A percentile compares a stretch with the other conserved stretches of the same genome.
Conservation (phyloP, 1,284 basidiomycete genomes). For the Cryptococcus depauperatus region DNA sequence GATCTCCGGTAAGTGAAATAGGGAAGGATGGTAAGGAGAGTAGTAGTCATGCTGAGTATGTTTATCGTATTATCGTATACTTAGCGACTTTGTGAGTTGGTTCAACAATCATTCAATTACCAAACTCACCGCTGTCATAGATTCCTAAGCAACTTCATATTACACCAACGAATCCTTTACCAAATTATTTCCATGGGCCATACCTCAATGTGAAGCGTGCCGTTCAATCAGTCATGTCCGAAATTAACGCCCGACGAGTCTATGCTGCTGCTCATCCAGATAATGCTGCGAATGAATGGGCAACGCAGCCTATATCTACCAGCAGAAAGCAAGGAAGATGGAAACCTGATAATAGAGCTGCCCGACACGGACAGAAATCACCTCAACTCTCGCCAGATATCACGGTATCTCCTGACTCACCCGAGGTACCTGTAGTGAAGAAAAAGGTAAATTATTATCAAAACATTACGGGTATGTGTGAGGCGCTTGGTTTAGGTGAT, state of each 20-base stretch:
- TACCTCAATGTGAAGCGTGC: conserved; percentile 44
- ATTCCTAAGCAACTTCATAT: conserved; percentile 44
- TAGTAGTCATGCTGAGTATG: too few relatives aligned
- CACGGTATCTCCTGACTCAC: background rate
- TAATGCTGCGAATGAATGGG: conserved; percentile 12
- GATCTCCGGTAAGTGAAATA: conserved; percentile 36
- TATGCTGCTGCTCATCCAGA: conserved; percentile 15
- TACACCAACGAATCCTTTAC: conserved; percentile 30
- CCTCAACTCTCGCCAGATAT: background rate
- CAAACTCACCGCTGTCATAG: conserved; percentile 9
- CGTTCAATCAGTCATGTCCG: conserved; percentile 38
- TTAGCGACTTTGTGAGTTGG: conserved; percentile 37
- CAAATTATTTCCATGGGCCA: conserved; percentile 36
- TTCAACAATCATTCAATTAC: background rate
- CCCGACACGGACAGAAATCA: background rate
- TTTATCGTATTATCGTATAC: background rate
- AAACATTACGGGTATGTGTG: conserved; percentile 41
- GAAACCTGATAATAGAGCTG: background rate
- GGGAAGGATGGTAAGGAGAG: background rate
- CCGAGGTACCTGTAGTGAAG: background rate
- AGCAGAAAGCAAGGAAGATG: conserved; percentile 14
- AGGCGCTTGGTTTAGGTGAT: conserved; percentile 39
- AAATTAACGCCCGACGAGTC: conserved; percentile 56
- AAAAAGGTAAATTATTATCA: conserved; percentile 23
- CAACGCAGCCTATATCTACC: conserved; percentile 21